Conservation (phyloP, 1,139 yeast species). For the Saccharomyces hybrid region DNA sequence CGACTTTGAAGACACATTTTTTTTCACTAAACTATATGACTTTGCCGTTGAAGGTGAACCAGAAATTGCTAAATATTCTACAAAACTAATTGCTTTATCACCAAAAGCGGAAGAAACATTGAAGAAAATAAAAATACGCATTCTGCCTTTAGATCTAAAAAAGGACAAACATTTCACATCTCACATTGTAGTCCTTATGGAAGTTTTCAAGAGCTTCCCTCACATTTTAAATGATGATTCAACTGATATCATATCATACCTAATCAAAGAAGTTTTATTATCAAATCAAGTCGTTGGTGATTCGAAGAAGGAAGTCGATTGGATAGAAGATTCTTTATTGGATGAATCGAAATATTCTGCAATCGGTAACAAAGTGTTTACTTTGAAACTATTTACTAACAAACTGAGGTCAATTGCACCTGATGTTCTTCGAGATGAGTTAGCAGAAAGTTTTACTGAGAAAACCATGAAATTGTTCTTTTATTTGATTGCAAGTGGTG, state of each 20-base stretch:
- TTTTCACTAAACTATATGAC: conserved; percentile 37
- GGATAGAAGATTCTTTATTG: conserved; percentile 46
- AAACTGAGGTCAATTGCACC: conserved; percentile 45
- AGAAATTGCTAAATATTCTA: conserved; percentile 57
- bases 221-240: conserved; percentile 46
- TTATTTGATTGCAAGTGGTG: conserved; percentile 66
- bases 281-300: conserved; percentile 36
- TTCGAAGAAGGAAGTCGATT: conserved; percentile 25
- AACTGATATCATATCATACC: conserved; percentile 49
- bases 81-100: conserved; percentile 49
- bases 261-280: conserved; percentile 57
- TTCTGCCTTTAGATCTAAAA: conserved; percentile 46
- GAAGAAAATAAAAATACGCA: conserved; percentile 35
- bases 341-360: conserved; percentile 31
- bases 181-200: conserved; percentile 54
- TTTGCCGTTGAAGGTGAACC: conserved; percentile 51
- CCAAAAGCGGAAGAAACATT: conserved; percentile 38
- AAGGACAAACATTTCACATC: conserved; percentile 40
- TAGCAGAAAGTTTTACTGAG: conserved; percentile 39
- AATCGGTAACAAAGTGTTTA: conserved; percentile 43
- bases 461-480: conserved; percentile 63
- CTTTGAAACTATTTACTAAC: conserved; percentile 57
- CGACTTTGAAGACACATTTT: conserved; percentile 30
- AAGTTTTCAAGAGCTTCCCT: conserved; percentile 49
- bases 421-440: conserved; percentile 24